Evolutionary conservation across 2,329 filamentous ascomycete genomes (phyloP).

Genomic region (Lomentospora prolificans): DNA sequence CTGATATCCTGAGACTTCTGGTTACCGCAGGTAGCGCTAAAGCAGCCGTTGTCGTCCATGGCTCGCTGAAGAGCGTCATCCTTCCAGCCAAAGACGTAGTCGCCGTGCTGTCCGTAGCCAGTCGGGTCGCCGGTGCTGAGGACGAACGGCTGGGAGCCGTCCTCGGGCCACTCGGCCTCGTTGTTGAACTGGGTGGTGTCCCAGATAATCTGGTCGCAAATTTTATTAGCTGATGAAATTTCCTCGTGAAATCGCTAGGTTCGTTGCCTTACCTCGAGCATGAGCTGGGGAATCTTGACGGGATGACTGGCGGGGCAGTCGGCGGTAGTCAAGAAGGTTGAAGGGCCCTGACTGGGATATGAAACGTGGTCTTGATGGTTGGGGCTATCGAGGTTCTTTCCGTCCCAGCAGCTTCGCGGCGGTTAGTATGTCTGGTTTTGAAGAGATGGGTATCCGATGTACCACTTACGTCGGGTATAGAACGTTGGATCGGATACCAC

Average conservation of each 20-base stretch:
- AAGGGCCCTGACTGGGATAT: constrained; percentile 6
- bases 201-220: constrained; percentile 8
- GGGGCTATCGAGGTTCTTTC: constrained; percentile 31
- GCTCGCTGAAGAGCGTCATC: constrained; percentile 21
- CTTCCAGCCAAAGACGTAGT: constrained; percentile 30
- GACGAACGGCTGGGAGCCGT: constrained; percentile 9
- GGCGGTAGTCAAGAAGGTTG: constrained; percentile 4
- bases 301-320: constrained; percentile 10
- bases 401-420: constrained; percentile 41
- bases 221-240: too few species aligned
- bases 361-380: constrained; percentile 8
- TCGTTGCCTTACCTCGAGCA: constrained; percentile 8
- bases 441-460: not conserved
- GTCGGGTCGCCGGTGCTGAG: constrained; percentile 10
- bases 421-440: constrained; percentile 19
- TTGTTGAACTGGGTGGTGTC: constrained; percentile 9
- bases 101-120: constrained; percentile 27
- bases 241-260: constrained; percentile 2
- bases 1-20: constrained; percentile 21
- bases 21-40: constrained; percentile 18
- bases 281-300: constrained; percentile 10
- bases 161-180: constrained; percentile 7
- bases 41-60: constrained; percentile 28
- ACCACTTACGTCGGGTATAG: constrained; percentile 33
- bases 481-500: constrained; percentile 43